Evolutionary conservation across 1,284 basidiomycete genomes (phyloP).

Genomic region (Anthracocystis setariae): DNA sequence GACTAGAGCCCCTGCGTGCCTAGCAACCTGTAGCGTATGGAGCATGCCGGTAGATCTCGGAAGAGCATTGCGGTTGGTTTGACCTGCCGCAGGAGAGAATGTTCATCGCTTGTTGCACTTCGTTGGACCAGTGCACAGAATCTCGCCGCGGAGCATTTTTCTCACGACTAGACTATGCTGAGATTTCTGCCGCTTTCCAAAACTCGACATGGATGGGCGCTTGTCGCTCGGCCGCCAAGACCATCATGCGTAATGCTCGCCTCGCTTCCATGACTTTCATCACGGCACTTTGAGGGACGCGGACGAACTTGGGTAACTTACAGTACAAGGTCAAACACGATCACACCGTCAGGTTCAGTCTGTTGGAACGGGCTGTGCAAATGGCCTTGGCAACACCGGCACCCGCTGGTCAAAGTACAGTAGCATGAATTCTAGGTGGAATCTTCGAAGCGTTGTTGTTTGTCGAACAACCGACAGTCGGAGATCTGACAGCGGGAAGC

Average conservation of each 20-base stretch:
- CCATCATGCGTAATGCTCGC: neutral
- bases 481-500: too few species aligned
- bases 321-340: neutral
- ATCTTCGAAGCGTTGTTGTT: too few species aligned
- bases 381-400: too few species aligned
- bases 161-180: too few species aligned
- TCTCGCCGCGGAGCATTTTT: conserved; percentile 3
- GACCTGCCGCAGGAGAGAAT: neutral
- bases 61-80: neutral
- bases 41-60: conserved; percentile 1
- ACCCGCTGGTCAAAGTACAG: too few species aligned
- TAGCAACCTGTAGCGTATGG: too few species aligned
- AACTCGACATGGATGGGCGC: neutral
- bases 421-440: too few species aligned
- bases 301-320: neutral
- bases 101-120: neutral
- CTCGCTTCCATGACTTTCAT: neutral
- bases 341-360: neutral
- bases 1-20: too few species aligned
- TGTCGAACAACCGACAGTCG: too few species aligned
- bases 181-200: neutral
- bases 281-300: neutral
- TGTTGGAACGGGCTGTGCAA: too few species aligned
- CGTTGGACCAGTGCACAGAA: neutral
- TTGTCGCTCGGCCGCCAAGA: neutral